Evolutionary conservation across 2,329 filamentous ascomycete species (phyloP).

Genomic region (Neonectria ditissima): DNA sequence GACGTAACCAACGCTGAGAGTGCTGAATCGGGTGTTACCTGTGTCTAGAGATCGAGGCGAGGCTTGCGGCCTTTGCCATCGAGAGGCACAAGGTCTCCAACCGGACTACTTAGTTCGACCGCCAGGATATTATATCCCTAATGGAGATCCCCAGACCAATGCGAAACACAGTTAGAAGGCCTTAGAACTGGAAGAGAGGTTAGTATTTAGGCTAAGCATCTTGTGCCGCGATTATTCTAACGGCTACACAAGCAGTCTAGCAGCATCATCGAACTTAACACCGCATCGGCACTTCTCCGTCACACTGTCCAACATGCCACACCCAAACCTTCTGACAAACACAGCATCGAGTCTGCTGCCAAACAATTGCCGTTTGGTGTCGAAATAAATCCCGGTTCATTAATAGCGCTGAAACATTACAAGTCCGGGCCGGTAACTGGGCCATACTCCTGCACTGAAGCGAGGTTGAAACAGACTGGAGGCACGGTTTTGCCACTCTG

Average conservation of each 20-base stretch:
- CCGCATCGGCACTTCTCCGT: not conserved
- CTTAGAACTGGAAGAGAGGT: no score
- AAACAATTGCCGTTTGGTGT: not conserved
- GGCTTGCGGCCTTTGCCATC: no score
- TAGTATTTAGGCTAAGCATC: no score
- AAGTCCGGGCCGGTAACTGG: not conserved
- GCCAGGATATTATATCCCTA: no score
- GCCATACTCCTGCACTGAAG: not conserved
- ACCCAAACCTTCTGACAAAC: not conserved
- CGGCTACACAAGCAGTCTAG: not conserved
- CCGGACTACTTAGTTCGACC: no score
- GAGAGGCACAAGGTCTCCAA: no score
- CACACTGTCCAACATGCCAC: not conserved
- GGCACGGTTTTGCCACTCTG: not conserved
- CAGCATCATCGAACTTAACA: not conserved
- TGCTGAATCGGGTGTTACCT: conserved; percentile 3
- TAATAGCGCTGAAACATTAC: not conserved
- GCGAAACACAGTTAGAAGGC: no score
- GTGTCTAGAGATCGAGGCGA: not conserved
- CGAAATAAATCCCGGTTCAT: not conserved
- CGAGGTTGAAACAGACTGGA: not conserved
- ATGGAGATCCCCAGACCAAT: no score
- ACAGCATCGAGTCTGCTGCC: not conserved
- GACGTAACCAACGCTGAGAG: not conserved
- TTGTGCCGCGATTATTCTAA: not conserved